Evolutionary conservation across 352 stramenopile genomes (phyloP).

Genomic region (Nothophytophthora sp.): DNA sequence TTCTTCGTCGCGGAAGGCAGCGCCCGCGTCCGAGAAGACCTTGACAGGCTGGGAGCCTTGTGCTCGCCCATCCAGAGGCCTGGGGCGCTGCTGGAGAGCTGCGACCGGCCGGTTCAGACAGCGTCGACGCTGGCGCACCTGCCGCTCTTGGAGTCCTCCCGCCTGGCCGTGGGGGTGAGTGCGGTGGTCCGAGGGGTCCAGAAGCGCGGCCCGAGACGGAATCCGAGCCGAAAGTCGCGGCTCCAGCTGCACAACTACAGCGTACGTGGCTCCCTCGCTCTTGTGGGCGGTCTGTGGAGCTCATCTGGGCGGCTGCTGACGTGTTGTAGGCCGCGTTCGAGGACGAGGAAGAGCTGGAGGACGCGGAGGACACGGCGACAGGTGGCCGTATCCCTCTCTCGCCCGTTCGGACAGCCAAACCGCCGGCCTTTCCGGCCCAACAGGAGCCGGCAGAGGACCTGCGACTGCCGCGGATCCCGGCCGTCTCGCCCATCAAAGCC

Average conservation of each 20-base stretch:
- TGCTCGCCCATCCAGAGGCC: conserved; percentile 40
- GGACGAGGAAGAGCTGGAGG: background rate
- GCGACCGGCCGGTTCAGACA: conserved; percentile 28
- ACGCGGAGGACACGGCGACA: background rate
- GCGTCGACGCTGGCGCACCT: conserved; percentile 33
- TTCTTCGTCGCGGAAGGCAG: conserved; percentile 42
- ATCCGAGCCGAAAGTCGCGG: conserved; percentile 55
- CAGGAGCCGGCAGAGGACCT: conserved; percentile 6
- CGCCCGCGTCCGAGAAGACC: conserved; percentile 21
- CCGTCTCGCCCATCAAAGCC: conserved; percentile 56
- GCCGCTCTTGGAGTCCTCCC: conserved; percentile 53
- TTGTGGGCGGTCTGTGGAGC: no score
- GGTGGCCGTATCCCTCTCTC: conserved; percentile 25
- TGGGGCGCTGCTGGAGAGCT: conserved; percentile 4
- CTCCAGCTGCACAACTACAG: conserved; percentile 66
- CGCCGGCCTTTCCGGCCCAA: background rate
- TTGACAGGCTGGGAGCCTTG: conserved; percentile 19
- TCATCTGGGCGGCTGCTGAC: background rate
- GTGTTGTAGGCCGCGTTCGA: conserved; percentile 20
- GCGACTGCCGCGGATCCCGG: conserved; percentile 38
- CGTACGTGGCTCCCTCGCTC: conserved; percentile 32
- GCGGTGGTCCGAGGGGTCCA: conserved; percentile 54
- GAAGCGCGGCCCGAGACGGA: conserved; percentile 44
- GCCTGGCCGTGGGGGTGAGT: conserved; percentile 51
- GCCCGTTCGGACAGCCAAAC: conserved; percentile 16